Evolutionary conservation across 345 rosid genomes (phyloP).

Genomic region (Lepidium africanum): DNA sequence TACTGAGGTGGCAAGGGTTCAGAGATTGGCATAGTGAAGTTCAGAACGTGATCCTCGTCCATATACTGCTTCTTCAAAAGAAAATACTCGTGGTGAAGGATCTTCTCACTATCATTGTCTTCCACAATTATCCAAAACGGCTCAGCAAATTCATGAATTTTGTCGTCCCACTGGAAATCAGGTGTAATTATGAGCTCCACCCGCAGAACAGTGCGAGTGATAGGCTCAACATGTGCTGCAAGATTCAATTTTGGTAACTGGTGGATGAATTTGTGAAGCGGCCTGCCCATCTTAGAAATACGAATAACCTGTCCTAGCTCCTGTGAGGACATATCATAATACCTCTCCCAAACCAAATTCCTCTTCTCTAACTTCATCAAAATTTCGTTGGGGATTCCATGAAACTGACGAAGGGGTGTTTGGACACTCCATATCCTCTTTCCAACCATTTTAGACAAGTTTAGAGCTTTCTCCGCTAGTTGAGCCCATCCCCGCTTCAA

Average conservation of each 20-base stretch:
- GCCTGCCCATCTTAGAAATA: slow-evolving; percentile 67
- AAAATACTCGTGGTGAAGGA: slow-evolving; percentile 82
- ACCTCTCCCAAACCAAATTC: slow-evolving; percentile 83
- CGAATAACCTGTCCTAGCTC: slow-evolving; percentile 82
- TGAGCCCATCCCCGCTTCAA: slow-evolving; percentile 90
- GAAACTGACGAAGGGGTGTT: slow-evolving; percentile 77
- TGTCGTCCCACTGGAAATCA: slow-evolving; percentile 90
- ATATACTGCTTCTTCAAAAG: slow-evolving; percentile 75
- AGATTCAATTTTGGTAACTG: slow-evolving; percentile 78
- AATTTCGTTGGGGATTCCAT: slow-evolving; percentile 62
- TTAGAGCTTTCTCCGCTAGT: slow-evolving; percentile 73
- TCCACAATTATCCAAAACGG: slow-evolving; percentile 89
- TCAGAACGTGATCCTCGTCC: slow-evolving; percentile 72
- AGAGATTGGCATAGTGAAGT: slow-evolving; percentile 29
- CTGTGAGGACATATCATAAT: slow-evolving; percentile 74
- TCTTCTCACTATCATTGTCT: slow-evolving; percentile 75
- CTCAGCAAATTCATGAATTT: slow-evolving; percentile 73
- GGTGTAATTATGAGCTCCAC: slow-evolving; percentile 77
- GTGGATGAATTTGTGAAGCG: slow-evolving; percentile 66
- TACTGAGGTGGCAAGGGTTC: too few relatives aligned
- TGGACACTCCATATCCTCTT: slow-evolving; percentile 96
- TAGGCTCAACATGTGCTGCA: slow-evolving; percentile 80
- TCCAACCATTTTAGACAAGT: slow-evolving; percentile 74
- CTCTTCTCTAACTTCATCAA: slow-evolving; percentile 82
- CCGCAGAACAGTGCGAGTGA: slow-evolving; percentile 62